Base-by-base conservation (phyloP, 306 rosid species). In the Medicago ruthenica region DNA sequence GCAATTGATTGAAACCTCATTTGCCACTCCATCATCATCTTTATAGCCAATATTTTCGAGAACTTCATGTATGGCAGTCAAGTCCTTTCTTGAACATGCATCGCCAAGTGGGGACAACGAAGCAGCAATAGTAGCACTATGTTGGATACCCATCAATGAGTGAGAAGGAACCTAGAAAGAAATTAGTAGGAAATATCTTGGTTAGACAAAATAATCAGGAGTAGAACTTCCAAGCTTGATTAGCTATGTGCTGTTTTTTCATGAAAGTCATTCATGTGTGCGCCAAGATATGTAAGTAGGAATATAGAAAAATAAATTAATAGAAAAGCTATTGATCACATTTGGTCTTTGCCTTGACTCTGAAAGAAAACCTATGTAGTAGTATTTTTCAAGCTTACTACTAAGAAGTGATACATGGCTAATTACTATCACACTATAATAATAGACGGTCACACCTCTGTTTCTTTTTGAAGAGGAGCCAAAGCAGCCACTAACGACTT, bases 61-160 rank as follows among this genome's bases (percentile, higher is more conserved):
- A 86, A 91, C 82, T 85, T 91, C 95, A 69, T 89, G 95, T 41
- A 91, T 71, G 61, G 92, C 89, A 74, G 97, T 89, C 83, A 91
- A 79, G 82, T 89, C 91, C 83, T 84, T 89, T 86, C 97, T 89
- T 71, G 83, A 79, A 84, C 95, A 91, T 71, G 97, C 95, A 78
- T 89, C 92, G 66, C 97, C 95, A 53, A 89, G 86, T 4, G 95
- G 92, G 6, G 92, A 83, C 60, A 89, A 75, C 18, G 92, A 81
- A 83, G 92, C 59, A 67, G 82, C 36, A 5, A 80, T 75, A 77
- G 82, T 75, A 76, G 88, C 74, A 51, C 88, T 79, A 63, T 91
- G 87, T 45, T 82, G 87, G 51, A 91, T 79, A 48, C 97, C 88
- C 95, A 91, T 87, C 84, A 91, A 85, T 55, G 88, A 78, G 67